Evolutionary conservation across 257 asterid genomes (phyloP).

Genomic region (Handroanthus guayacan): DNA sequence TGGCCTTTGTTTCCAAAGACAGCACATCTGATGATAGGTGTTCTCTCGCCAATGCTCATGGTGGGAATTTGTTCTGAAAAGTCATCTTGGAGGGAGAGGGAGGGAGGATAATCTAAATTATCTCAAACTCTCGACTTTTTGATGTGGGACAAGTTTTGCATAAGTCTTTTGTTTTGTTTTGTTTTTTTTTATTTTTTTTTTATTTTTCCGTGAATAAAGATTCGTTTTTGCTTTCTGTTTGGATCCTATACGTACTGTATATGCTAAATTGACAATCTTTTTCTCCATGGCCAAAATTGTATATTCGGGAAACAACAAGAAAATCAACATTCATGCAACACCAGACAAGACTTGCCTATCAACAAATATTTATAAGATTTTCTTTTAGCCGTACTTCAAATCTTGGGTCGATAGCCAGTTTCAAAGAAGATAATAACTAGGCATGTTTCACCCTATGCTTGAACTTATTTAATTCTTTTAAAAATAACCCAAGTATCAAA

Average conservation of each 20-base stretch:
- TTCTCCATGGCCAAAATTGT: not conserved
- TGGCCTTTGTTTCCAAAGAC: too few relatives aligned
- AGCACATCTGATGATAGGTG: too few relatives aligned
- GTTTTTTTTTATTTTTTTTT: not conserved
- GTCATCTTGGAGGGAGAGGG: too few relatives aligned
- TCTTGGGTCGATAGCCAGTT: not conserved
- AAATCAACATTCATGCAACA: slow-evolving; percentile 10
- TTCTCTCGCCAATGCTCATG: too few relatives aligned
- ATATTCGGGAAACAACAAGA: slow-evolving; percentile 16
- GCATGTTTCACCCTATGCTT: not conserved
- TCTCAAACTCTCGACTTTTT: too few relatives aligned
- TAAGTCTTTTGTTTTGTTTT: too few relatives aligned
- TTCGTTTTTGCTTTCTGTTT: not conserved
- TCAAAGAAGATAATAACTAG: not conserved
- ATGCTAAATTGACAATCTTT: not conserved
- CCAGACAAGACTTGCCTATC: slow-evolving; percentile 32
- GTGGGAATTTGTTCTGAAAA: too few relatives aligned
- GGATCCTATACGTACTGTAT: not conserved
- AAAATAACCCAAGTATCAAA: too few relatives aligned
- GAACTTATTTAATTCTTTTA: not conserved
- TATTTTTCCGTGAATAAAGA: not conserved
- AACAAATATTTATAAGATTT: not conserved
- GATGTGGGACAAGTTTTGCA: too few relatives aligned
- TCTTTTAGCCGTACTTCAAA: not conserved
- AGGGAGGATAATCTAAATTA: too few relatives aligned